Evolutionary conservation across 2,329 filamentous ascomycete species (phyloP), one percentile per base, ranked within the genome.

Genomic region (Aspergillus texensis): DNA sequence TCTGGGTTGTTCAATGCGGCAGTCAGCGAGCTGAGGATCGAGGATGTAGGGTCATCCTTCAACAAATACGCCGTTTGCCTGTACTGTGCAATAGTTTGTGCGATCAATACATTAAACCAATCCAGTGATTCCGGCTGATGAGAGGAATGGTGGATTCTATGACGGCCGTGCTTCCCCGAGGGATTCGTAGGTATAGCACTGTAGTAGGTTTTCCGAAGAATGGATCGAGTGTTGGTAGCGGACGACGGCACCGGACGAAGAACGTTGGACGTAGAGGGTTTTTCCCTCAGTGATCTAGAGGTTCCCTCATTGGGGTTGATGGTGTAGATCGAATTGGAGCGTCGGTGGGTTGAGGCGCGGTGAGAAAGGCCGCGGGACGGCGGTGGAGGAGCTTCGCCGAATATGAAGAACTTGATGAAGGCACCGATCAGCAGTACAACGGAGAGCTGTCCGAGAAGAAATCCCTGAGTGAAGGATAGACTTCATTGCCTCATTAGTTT

Each of bases 321-420:
- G 62, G 71, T 78, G 70, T 79, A 81, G 65, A 87, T 88, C 50
- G 92, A 85, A 52, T 91, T 85, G 19, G 91, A 91, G 65, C 90
- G 88, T 76, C 89, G 89, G 79, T 97, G 92, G 30, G 92, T 88
- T 69, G 93, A 89, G 12, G 90, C 89, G 62, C 91, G 92, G 68
- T 91, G 88, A 50, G 91, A 82, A 9, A 92, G 85, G 14, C 93
- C 92, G 24, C 91, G 92, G 60, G 90, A 88, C 67, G 96, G 93
- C 65, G 93, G 85, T 1, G 91, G 93, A 0, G 93, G 93, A 6
- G 93, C 89, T 75, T 98, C 95, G 71, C 95, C 95, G 75, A 99
- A 98, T 75, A 99, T 98, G 86, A 99, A 99, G 87, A 97, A 99
- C 77, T 97, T 97, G 79, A 99, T 98, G 80, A 99, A 98, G 70